Evolutionary conservation across 1,139 yeast species (phyloP), one percentile per base, ranked within the genome.

Genomic region (Suhomyces maxii): DNA sequence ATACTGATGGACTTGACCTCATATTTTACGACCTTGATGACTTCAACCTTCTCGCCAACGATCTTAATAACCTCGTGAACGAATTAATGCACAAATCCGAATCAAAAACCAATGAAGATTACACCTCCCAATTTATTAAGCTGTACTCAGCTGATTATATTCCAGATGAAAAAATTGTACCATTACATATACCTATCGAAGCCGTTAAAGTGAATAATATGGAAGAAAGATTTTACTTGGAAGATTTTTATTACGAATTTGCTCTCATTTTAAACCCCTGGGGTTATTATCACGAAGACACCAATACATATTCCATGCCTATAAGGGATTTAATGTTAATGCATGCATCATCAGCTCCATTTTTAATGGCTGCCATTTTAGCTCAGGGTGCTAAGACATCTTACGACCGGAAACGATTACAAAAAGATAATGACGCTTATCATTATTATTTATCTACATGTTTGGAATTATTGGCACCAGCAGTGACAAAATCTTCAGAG

Each of bases 351-450:
- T 47, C 52, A 8, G 61, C 57, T 30, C 58, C 61, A 1, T 56
- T 55, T 32, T 39, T 58, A 28, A 51, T 56, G 26, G 60, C 63
- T 8, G 60, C 60, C 3, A 47, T 59, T 10, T 44, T 57, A 33
- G 58, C 62, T 2, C 60, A 57, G 34, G 62, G 62, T 2, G 62
- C 62, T 3, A 40, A 55, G 14, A 46, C 50, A 2, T 46, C 51
- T 9, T 55, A 49, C 40, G 45, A 45, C 26, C 48, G 53, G 12
- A 52, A 47, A 34, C 41, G 46, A n/a, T 30, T 44, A 3, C 40
- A 47, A 4, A 55, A 51, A n/a, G 59, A 57, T 33, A 56, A 56
- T 39, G 56, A 53, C 23, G 60, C 61, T 6, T 56, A 54, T 39
- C 53, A 49, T 36, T 42, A 37, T 34, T 58, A 58, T 34, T 46